Conservation (phyloP, 2,329 filamentous ascomycete genomes). For the Nigrospora osmanthi region DNA sequence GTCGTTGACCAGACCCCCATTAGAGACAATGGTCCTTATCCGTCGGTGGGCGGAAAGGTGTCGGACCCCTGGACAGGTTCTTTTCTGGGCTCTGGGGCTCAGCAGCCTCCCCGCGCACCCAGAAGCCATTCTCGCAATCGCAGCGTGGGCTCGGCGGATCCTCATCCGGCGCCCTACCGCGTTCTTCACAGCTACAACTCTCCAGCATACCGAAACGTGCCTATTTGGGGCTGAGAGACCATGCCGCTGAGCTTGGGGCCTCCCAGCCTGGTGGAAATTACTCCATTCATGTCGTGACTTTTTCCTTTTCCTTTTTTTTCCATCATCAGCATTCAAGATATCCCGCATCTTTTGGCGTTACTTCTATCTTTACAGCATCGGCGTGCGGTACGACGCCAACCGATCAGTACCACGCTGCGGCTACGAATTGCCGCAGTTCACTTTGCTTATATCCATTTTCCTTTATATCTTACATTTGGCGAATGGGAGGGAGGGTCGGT, state of each 20-base stretch:
- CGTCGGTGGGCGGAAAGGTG: slow-evolving; percentile 13
- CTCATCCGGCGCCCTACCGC: slow-evolving; percentile 33
- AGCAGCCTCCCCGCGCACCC: slow-evolving; percentile 23
- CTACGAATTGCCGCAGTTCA: too few relatives aligned
- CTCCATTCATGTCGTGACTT: too few relatives aligned
- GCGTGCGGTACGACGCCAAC: too few relatives aligned
- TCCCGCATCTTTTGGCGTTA: too few relatives aligned
- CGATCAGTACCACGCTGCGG: too few relatives aligned
- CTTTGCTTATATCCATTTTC: too few relatives aligned
- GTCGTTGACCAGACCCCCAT: slow-evolving; percentile 5
- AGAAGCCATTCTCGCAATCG: slow-evolving; percentile 29
- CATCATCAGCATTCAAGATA: too few relatives aligned
- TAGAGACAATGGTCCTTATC: slow-evolving; percentile 15
- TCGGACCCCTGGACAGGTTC: slow-evolving; percentile 18
- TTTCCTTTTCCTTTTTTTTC: too few relatives aligned
- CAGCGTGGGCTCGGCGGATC: slow-evolving; percentile 22
- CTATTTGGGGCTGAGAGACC: slow-evolving; percentile 44
- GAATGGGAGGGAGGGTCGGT: too few relatives aligned
- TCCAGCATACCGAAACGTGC: slow-evolving; percentile 44
- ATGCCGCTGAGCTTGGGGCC: background rate
- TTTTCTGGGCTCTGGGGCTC: slow-evolving; percentile 19
- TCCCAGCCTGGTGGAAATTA: too few relatives aligned
- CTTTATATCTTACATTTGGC: too few relatives aligned
- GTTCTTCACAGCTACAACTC: slow-evolving; percentile 53
- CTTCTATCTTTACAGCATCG: too few relatives aligned